Conservation (phyloP, 176 grass and related monocot species). For the Oryza coarctata region DNA sequence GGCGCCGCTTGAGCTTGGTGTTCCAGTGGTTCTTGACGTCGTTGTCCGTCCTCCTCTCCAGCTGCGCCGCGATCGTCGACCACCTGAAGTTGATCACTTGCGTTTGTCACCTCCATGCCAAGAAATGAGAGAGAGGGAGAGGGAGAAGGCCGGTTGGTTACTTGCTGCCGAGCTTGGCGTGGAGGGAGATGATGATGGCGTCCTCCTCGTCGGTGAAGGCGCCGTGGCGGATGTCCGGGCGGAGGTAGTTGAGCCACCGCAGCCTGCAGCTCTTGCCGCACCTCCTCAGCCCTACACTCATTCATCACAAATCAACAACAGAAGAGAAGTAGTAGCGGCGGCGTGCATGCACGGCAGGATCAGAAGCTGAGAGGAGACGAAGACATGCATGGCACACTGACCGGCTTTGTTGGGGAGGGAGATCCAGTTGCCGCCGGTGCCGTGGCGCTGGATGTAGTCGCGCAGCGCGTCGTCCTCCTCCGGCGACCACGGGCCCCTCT, state of each 20-base stretch:
- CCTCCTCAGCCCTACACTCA: constrained; percentile 51
- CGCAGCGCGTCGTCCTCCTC: constrained; percentile 77
- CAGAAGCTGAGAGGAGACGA: too few relatives aligned
- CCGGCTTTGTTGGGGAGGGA: constrained; percentile 73
- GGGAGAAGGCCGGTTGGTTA: not conserved
- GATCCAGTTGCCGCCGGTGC: constrained; percentile 84
- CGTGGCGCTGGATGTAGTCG: constrained; percentile 60
- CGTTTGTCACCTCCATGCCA: not conserved
- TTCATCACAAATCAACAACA: not conserved
- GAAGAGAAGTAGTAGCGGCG: accelerated
- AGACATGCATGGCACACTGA: constrained; percentile 15
- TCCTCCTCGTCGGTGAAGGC: constrained; percentile 88
- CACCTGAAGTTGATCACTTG: constrained; percentile 33
- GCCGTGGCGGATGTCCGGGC: constrained; percentile 80
- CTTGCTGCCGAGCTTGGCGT: constrained; percentile 78
- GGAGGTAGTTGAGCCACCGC: constrained; percentile 95
- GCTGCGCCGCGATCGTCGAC: constrained; percentile 75
- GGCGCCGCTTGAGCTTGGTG: constrained; percentile 82
- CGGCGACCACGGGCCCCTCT: constrained; percentile 83
- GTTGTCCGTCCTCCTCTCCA: constrained; percentile 84
- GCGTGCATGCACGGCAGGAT: not conserved
- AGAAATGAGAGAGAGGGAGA: not conserved
- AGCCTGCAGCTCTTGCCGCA: constrained; percentile 88
- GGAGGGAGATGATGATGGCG: constrained; percentile 64
- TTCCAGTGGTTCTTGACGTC: constrained; percentile 99